A percentile compares a stretch with the other conserved stretches of the same genome.
Conservation (phyloP, 164 flowering plant genomes). For the Vitis rotundifolia region DNA sequence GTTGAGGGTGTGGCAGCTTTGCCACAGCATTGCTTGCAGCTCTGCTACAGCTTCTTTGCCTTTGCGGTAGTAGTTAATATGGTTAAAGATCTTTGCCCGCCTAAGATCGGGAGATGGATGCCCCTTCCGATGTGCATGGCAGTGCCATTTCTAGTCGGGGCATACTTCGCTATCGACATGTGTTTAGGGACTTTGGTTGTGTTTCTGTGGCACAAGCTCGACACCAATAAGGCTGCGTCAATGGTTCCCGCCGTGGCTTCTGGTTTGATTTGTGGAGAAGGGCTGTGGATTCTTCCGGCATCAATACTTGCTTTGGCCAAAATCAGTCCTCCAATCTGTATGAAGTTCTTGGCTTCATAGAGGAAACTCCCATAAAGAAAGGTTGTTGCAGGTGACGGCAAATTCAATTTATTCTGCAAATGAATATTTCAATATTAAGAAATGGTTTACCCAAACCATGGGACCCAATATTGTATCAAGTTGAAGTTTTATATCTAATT, state of each 20-base stretch:
- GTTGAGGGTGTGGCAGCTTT: constrained; percentile 69
- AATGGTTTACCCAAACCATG: no score
- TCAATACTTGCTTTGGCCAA: constrained; percentile 55
- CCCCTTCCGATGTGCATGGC: constrained; percentile 74
- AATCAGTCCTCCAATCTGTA: constrained; percentile 60
- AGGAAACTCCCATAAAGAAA: not conserved
- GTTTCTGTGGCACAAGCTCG: constrained; percentile 46
- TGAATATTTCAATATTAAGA: no score
- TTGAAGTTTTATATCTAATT: no score
- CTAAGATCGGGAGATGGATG: constrained; percentile 44
- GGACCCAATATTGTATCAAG: no score
- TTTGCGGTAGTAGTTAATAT: constrained; percentile 44
- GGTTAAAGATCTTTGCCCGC: constrained; percentile 40
- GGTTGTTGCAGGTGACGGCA: no score
- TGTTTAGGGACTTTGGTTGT: constrained; percentile 57
- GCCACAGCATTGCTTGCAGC: constrained; percentile 61
- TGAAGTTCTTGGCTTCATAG: constrained; percentile 43
- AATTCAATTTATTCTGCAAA: no score
- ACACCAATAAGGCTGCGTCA: constrained; percentile 42
- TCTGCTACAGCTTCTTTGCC: constrained; percentile 56
- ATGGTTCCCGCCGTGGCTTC: constrained; percentile 77
- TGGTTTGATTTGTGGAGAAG: constrained; percentile 69
- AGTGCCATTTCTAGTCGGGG: constrained; percentile 60
- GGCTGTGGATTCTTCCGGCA: constrained; percentile 61
- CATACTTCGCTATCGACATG: constrained; percentile 59